Evolutionary conservation across 176 grass and related monocot genomes (phyloP).

Genomic region (Phoenix roebelenii): DNA sequence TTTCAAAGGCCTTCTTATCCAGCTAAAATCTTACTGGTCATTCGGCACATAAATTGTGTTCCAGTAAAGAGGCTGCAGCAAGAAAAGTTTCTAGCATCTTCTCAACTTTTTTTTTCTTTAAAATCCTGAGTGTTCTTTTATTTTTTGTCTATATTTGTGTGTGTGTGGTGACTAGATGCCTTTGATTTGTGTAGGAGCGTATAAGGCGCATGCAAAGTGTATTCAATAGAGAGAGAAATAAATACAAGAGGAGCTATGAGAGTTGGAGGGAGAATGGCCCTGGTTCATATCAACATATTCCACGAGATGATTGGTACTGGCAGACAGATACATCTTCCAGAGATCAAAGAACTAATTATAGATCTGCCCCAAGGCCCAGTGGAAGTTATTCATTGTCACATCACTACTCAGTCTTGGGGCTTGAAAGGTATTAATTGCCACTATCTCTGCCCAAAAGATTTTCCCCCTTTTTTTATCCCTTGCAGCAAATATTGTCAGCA

Average conservation of each 20-base stretch:
- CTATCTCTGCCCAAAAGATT: too few species aligned
- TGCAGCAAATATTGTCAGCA: too few species aligned
- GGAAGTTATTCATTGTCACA: constrained; percentile 65
- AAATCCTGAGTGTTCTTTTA: not conserved
- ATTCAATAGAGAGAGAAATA: constrained; percentile 91
- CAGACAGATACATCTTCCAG: constrained; percentile 51
- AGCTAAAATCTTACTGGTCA: too few species aligned
- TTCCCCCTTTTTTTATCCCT: not conserved
- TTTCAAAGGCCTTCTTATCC: too few species aligned
- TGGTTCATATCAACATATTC: constrained; percentile 75
- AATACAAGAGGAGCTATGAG: constrained; percentile 63
- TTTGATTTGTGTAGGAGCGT: constrained; percentile 46
- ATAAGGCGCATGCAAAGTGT: constrained; percentile 96
- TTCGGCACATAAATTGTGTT: too few species aligned
- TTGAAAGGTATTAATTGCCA: constrained; percentile 64
- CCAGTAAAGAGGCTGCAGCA: too few species aligned
- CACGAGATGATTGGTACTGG: constrained; percentile 97
- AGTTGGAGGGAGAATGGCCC: constrained; percentile 76
- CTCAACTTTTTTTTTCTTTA: not conserved
- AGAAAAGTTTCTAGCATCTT: too few species aligned
- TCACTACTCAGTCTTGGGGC: constrained; percentile 84
- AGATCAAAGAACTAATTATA: constrained; percentile 41
- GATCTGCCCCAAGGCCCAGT: constrained; percentile 29
- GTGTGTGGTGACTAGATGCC: not conserved
- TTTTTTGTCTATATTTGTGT: too few species aligned